A percentile compares a stretch with the other conserved stretches of the same genome.
Evolutionary conservation across 1,139 yeast species (phyloP).

Genomic region (Arxiozyma bovina): DNA sequence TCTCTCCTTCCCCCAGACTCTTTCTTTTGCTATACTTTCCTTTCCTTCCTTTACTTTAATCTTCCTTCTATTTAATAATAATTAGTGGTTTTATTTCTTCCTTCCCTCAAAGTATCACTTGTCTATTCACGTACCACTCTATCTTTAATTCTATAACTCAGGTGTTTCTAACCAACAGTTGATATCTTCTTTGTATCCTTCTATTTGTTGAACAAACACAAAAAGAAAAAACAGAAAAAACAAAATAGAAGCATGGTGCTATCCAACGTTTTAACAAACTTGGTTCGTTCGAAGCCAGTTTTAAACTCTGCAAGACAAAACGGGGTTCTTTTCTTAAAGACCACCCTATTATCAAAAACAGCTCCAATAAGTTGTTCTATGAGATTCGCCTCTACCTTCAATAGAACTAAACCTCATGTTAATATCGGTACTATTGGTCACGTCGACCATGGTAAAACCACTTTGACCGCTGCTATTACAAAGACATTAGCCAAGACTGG

Average conservation of each 20-base stretch:
- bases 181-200: not conserved
- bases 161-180: not conserved
- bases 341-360: not conserved
- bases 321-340: not conserved
- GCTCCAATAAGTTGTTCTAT: not conserved
- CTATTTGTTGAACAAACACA: not conserved
- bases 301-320: not conserved
- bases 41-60: not conserved
- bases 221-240: too few relatives aligned
- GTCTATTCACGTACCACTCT: not conserved
- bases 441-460: constrained; percentile 98
- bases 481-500: constrained; percentile 82
- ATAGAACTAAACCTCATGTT: constrained; percentile 91
- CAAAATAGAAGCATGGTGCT: not conserved
- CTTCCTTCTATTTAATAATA: not conserved
- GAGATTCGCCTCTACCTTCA: constrained; percentile 49
- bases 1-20: not conserved
- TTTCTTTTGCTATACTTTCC: not conserved
- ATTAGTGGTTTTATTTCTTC: too few relatives aligned
- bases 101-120: too few relatives aligned
- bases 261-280: not conserved
- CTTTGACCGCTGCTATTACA: constrained; percentile 97
- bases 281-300: constrained; percentile 1
- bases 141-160: not conserved
- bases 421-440: constrained; percentile 95